These are phyloP conservation scores for Rhodotorula paludigena DNA, from an alignment of 768 basidiomycete species.

Conservation along the genomic window DNA sequence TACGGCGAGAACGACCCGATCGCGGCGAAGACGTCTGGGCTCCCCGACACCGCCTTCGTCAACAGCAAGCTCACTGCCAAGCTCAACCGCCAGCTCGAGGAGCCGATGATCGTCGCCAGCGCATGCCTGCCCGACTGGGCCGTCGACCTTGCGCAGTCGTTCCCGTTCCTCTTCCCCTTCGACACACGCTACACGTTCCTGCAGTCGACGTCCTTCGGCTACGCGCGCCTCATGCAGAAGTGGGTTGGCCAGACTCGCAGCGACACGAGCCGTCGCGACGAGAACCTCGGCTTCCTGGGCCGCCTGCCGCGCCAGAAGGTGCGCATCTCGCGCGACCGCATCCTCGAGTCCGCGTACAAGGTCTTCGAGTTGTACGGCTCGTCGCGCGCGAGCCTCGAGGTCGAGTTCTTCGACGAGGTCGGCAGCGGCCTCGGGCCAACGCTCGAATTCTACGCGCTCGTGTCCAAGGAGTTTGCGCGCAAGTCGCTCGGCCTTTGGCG, in stretches of 20 bases:
- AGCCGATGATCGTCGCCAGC: conserved; percentile 98
- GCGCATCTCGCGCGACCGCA: conserved; percentile 86
- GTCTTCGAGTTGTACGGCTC: conserved; percentile 89
- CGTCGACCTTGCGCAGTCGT: conserved; percentile 86
- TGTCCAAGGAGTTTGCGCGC: conserved; percentile 88
- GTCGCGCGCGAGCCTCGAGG: conserved; percentile 86
- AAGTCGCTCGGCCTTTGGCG: conserved; percentile 86
- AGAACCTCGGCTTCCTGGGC: conserved; percentile 85
- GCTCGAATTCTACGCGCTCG: conserved; percentile 96
- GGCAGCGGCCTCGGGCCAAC: conserved; percentile 97
- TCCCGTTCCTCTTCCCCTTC: conserved; percentile 98
- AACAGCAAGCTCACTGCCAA: conserved; percentile 98
- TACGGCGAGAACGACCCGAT: conserved; percentile 15
- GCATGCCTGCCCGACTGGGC: conserved; percentile 98
- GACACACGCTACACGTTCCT: conserved; percentile 95
- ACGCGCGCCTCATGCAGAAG: conserved; percentile 87
- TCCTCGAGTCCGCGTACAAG: conserved; percentile 92
- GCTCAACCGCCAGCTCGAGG: conserved; percentile 91
- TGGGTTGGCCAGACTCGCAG: conserved; percentile 77
- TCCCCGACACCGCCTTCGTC: conserved; percentile 80
- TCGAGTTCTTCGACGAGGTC: conserved; percentile 98
- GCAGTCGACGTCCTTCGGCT: conserved; percentile 95
- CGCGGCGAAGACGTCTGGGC: conserved; percentile 16
- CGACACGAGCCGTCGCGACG: conserved; percentile 73
- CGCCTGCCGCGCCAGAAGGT: conserved; percentile 93